Evolutionary conservation across 1,284 basidiomycete species (phyloP), one percentile per base, ranked within the genome.

Genomic region (Ustilago xerochloae): DNA sequence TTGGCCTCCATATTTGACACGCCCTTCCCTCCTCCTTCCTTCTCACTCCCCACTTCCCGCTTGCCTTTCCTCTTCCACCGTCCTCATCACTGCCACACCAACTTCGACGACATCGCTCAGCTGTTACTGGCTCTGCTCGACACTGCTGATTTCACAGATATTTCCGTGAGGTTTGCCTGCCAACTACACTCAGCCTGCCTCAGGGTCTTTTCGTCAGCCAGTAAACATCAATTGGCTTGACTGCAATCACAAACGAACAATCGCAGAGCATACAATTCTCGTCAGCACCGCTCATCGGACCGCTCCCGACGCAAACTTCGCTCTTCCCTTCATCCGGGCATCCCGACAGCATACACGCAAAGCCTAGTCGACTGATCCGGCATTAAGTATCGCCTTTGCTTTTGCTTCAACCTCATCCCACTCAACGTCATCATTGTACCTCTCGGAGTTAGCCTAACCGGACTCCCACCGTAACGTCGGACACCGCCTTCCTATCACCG

Each of bases 31-130:
- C n/a, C 43, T 41, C 18, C 10, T 26, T 18, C 29, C 26, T 15
- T 35, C 12, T 54, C 38, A 24, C 53, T 39, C 22, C 53, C 39
- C n/a, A n/a, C n/a, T n/a, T n/a, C n/a, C n/a, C n/a, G n/a, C n/a
- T n/a, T n/a, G n/a, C n/a, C n/a, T n/a, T n/a, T n/a, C n/a, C n/a
- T n/a, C n/a, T n/a, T n/a, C n/a, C n/a, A n/a, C 26, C 22, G 16
- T 28, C 46, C 15, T 28, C 29, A 30, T 43, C 22, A 43, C 22
- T 24, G 7, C n/a, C 41, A 15, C 12, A 22, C 26, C 16, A n/a
- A n/a, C n/a, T 9, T 24, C 41, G 41, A 12, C 41, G 41, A 24
- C 41, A 26, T 6, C 8, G 4, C 20, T 18, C 22, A 24, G 22
- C n/a, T 26, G n/a, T 24, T 2, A 13, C 22, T 24, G 22, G 46